Evolutionary conservation across 2,329 filamentous ascomycete genomes (phyloP), one percentile per base, ranked within the genome.

Genomic region (Aspergillus sp.): DNA sequence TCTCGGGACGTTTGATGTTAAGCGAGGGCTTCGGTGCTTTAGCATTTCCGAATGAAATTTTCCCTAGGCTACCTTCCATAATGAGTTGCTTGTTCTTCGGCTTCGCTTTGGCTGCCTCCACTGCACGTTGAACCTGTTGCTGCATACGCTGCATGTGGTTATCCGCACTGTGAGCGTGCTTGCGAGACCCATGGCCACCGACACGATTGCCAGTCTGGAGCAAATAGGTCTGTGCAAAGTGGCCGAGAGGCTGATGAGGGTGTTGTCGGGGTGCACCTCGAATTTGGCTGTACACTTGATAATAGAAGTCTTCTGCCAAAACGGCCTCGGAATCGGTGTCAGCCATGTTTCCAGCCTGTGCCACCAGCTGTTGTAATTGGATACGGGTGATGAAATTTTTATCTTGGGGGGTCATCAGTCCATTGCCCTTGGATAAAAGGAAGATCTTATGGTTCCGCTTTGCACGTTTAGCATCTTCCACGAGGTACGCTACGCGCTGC

Each of bases 371-470:
- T 77, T 99, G 95, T 52, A 99, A 83, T 73, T 99, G 95, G 63
- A 99, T 99, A 17, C 95, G 88, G 5, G 95, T 98, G 64, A 99
- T 96, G 76, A 98, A 99, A 73, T 97, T 99, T 82, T 99, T 99
- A 77, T 99, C 95, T 71, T 98, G 93, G 0, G 95, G 95, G 4
- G 95, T 99, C 95, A 99, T 99, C 60, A 99, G 78, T 22, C 95
- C 95, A 69, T 99, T 99, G 68, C 96, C 92, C 76, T 91, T 92
- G 22, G 91, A 96, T 53, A 97, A 79, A 42, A 96, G 81, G 78
- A 93, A 93, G 61, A 99, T 98, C 80, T 99, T 99, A 79, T 98
- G 93, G 71, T 99, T 98, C 42, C 95, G 86, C 81, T 99, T 99
- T 5, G 95, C 93, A 50, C 95, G 87, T 76, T 93, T 95, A 0